Evolutionary conservation across 192 early-diverging fungal genomes (phyloP), one percentile per base, ranked within the genome.

Genomic region (Podila epicladia): DNA sequence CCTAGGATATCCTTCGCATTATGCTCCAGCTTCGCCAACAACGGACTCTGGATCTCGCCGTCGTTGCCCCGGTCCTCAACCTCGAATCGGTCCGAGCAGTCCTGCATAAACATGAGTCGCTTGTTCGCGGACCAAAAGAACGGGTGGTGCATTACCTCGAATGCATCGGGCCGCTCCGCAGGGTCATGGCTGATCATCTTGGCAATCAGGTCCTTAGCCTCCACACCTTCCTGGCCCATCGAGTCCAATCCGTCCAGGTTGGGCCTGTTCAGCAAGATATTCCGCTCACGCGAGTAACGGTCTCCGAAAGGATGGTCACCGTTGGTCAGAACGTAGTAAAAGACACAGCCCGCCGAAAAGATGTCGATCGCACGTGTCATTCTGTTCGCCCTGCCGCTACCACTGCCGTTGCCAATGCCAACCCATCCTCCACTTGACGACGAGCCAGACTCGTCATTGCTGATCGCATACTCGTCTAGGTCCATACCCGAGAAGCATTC

Each of bases 281-380:
- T 97, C 15, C 91, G 87, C 77, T 99, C 98, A 51, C 97, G 90
- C 7, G 91, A 91, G 78, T 92, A 95, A 13, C 90, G 89, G 82
- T 97, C 96, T 60, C 97, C 97, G 87, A 98, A 99, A 7, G 98
- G 97, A 84, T 99, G 98, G 19, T 92, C 89, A 26, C 98, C 98
- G 33, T 88, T 85, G 11, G 94, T 93, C 35, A 98, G 86, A 5
- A 95, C 91, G 84, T 97, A 99, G 83, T 95, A 96, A 69, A 97
- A 98, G 38, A 98, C 93, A 83, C 96, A 98, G 22, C 98, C 98
- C 60, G 92, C 88, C 17, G 97, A 96, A 74, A 99, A 99, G 61
- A 99, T 94, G 74, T 99, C 98, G 48, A 99, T 94, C 5, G 95
- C 91, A 13, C 91, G 85, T 5, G 97, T 97, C 66, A 98, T 88